Percentiles rank a stretch among this genome's conserved stretches.
Conservation (phyloP, 2,329 filamentous ascomycete species). For the Talaromyces sp. region DNA sequence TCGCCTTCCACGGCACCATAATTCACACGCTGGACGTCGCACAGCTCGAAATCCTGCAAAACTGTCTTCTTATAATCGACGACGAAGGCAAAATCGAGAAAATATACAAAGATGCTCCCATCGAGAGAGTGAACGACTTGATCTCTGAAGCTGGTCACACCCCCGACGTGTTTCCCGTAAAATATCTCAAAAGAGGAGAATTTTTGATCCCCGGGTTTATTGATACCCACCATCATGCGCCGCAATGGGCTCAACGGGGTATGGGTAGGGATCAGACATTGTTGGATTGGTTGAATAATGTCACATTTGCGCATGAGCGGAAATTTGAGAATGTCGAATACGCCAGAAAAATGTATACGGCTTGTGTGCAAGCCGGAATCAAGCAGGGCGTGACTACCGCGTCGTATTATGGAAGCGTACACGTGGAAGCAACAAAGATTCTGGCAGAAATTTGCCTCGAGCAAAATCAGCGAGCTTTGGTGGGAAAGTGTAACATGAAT, state of each 20-base stretch:
- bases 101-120: slow-evolving; percentile 24
- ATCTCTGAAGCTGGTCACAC: slow-evolving; percentile 27
- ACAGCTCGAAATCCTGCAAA: slow-evolving; percentile 31
- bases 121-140: slow-evolving; percentile 24
- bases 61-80: slow-evolving; percentile 33
- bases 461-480: slow-evolving; percentile 34
- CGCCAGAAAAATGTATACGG: slow-evolving; percentile 51
- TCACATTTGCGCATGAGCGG: slow-evolving; percentile 64
- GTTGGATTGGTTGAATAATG: slow-evolving; percentile 61
- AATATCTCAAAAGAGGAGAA: slow-evolving; percentile 27
- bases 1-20: slow-evolving; percentile 36
- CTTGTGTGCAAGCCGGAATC: slow-evolving; percentile 57
- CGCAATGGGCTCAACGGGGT: slow-evolving; percentile 51
- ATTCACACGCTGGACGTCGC: slow-evolving; percentile 29
- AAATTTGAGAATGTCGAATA: slow-evolving; percentile 56
- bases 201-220: slow-evolving; percentile 43
- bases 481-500: slow-evolving; percentile 40
- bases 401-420: slow-evolving; percentile 36
- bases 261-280: slow-evolving; percentile 41
- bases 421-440: slow-evolving; percentile 30
- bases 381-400: slow-evolving; percentile 48
- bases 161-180: slow-evolving; percentile 27
- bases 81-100: slow-evolving; percentile 30
- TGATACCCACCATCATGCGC: slow-evolving; percentile 68
- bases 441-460: slow-evolving; percentile 33